These are phyloP conservation scores for Fusarium cyanostomum DNA, from an alignment of 2,329 filamentous ascomycete species.

Conservation along the genomic window DNA sequence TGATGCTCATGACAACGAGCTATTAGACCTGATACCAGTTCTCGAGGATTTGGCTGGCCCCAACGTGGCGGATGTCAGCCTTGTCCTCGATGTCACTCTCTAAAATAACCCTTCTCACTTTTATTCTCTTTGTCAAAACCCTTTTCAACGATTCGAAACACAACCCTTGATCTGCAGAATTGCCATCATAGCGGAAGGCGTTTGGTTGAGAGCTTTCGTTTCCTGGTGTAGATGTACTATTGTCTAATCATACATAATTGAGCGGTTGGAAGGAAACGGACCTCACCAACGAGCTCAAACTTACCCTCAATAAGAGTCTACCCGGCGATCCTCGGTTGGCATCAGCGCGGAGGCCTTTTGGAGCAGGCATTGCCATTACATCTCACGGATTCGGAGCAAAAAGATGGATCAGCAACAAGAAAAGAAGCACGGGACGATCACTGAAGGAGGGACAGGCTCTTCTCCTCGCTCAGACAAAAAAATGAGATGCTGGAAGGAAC, in stretches of 20 bases:
- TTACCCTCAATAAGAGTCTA: slow-evolving; percentile 37
- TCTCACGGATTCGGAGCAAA: slow-evolving; percentile 47
- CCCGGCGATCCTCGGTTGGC: slow-evolving; percentile 28
- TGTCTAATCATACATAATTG: slow-evolving; percentile 62
- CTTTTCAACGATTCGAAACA: slow-evolving; percentile 45
- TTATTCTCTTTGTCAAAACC: slow-evolving; percentile 45
- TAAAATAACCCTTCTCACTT: slow-evolving; percentile 55
- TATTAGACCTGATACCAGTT: slow-evolving; percentile 96
- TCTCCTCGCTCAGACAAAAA: slow-evolving; percentile 34
- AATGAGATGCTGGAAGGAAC: slow-evolving; percentile 24
- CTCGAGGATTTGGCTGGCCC: slow-evolving; percentile 93
- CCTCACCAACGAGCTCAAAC: slow-evolving; percentile 36
- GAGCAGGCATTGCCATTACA: slow-evolving; percentile 45
- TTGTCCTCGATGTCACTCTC: slow-evolving; percentile 92
- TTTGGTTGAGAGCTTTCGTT: slow-evolving; percentile 61
- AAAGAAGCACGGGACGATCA: slow-evolving; percentile 35
- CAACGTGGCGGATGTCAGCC: slow-evolving; percentile 93
- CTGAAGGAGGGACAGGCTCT: slow-evolving; percentile 35
- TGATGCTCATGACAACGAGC: slow-evolving; percentile 98
- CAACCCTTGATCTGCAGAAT: slow-evolving; percentile 49
- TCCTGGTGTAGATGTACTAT: slow-evolving; percentile 61
- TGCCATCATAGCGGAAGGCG: slow-evolving; percentile 65
- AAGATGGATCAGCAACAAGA: slow-evolving; percentile 43
- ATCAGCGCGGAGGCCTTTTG: slow-evolving; percentile 31
- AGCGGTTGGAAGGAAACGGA: slow-evolving; percentile 38